phyloP scores from a whole-genome alignment of 2,329 filamentous ascomycete species.

The Hymenoscyphus fructigenus region DNA sequence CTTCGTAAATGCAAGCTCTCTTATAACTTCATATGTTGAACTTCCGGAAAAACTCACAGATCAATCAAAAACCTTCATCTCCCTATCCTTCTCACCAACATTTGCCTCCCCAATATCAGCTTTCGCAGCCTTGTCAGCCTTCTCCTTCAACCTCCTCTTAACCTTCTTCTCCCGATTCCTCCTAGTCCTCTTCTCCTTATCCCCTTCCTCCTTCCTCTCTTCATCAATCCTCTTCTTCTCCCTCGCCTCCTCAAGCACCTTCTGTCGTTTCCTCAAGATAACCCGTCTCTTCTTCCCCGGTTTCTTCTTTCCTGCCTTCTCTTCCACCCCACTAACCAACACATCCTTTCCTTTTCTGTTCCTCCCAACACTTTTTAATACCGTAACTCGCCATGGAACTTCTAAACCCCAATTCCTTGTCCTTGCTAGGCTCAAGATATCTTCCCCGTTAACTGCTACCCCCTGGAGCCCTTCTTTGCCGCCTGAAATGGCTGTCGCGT shows the following conservation, averaged over 20 bases:
- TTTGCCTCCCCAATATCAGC: neutral
- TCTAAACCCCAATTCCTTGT: constrained; percentile 56
- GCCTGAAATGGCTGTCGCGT: constrained; percentile 38
- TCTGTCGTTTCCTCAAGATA: constrained; percentile 44
- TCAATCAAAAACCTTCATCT: neutral
- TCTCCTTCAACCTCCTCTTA: constrained; percentile 57
- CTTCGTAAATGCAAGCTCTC: no score
- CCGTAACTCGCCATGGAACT: constrained; percentile 58
- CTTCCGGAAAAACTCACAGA: neutral
- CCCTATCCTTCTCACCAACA: neutral
- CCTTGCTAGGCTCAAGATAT: constrained; percentile 46
- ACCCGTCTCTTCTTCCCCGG: constrained; percentile 61
- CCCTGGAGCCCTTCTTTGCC: constrained; percentile 42
- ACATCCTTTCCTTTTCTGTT: constrained; percentile 24
- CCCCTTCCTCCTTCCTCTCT: constrained; percentile 53
- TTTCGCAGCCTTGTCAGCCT: constrained; percentile 47
- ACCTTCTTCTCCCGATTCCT: constrained; percentile 61
- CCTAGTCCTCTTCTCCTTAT: constrained; percentile 62
- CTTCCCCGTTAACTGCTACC: constrained; percentile 53
- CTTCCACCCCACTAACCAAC: constrained; percentile 7
- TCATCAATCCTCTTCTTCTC: constrained; percentile 42
- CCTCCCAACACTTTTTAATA: constrained; percentile 39
- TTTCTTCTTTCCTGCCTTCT: constrained; percentile 38
- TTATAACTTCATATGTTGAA: no score
- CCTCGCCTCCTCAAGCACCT: constrained; percentile 38